These are phyloP conservation scores for Glebionis coronaria DNA, from an alignment of 129 eudicot genomes.

Conservation along the genomic window DNA sequence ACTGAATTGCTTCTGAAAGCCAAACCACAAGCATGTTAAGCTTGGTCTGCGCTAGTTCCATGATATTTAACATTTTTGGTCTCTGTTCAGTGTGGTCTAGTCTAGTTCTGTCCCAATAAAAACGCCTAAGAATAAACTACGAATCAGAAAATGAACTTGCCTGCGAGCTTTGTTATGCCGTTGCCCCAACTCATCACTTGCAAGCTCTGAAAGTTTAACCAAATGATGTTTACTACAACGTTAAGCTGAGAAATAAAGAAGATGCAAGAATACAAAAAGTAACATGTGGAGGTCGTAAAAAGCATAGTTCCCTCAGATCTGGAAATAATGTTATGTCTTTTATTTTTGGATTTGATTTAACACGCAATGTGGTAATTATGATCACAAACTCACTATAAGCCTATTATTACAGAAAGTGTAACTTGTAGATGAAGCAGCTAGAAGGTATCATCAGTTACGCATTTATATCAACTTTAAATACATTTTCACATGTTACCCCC, in stretches of 20 bases:
- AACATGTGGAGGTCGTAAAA: too few species aligned
- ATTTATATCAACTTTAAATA: too few species aligned
- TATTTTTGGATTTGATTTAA: too few species aligned
- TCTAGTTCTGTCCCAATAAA: not conserved
- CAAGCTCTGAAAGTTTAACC: slow-evolving; percentile 34
- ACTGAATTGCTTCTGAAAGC: too few species aligned
- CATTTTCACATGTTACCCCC: too few species aligned
- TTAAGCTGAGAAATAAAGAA: not conserved
- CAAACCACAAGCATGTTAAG: not conserved
- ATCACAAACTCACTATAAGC: not conserved
- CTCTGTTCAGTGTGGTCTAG: too few species aligned
- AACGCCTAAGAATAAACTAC: not conserved
- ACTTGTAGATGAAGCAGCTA: too few species aligned
- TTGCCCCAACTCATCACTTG: slow-evolving; percentile 48
- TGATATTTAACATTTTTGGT: too few species aligned
- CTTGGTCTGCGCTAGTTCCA: not conserved
- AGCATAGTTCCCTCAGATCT: too few species aligned
- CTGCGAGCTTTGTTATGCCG: slow-evolving; percentile 69
- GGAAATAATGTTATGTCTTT: too few species aligned
- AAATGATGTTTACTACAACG: not conserved
- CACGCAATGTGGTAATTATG: not conserved
- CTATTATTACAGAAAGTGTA: not conserved
- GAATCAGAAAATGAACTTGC: slow-evolving; percentile 20
- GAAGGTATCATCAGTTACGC: too few species aligned
- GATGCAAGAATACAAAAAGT: not conserved